Percentiles rank a stretch among this genome's conserved stretches.
phyloP scores from a whole-genome alignment of 208 protist genomes.

The Herpetomonas samuelpessoai region DNA sequence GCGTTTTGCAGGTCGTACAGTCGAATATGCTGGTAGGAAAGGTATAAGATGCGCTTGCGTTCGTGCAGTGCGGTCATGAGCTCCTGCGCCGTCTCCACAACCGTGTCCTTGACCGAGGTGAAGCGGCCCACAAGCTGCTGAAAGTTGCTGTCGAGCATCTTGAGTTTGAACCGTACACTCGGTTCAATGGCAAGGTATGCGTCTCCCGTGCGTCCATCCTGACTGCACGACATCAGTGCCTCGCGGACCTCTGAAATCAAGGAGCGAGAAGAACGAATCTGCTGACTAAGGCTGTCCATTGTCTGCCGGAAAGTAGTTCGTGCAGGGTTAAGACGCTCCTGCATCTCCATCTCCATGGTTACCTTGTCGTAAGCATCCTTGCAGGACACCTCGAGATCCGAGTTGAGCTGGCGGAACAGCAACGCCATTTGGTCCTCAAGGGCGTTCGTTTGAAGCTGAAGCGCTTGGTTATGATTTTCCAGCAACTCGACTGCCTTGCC shows the following conservation, averaged over 20 bases:
- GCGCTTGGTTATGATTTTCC: conserved; percentile 78
- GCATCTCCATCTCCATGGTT: conserved; percentile 65
- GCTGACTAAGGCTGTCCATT: conserved; percentile 86
- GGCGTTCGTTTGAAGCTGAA: conserved; percentile 77
- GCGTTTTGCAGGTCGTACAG: conserved; percentile 87
- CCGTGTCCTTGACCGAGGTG: conserved; percentile 77
- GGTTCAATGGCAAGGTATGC: conserved; percentile 79
- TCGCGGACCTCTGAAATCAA: conserved; percentile 81
- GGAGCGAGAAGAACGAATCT: conserved; percentile 65
- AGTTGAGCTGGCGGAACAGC: conserved; percentile 87
- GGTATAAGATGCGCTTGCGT: conserved; percentile 87
- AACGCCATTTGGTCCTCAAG: conserved; percentile 92
- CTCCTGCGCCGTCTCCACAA: conserved; percentile 81
- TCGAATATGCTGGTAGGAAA: conserved; percentile 92
- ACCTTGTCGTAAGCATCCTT: conserved; percentile 75
- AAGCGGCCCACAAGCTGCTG: conserved; percentile 88
- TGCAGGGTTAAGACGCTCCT: conserved; percentile 75
- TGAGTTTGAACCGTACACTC: conserved; percentile 86
- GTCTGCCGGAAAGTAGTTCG: conserved; percentile 86
- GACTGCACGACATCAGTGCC: conserved; percentile 51
- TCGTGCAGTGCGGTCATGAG: conserved; percentile 87
- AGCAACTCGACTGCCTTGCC: conserved; percentile 78
- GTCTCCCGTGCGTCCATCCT: conserved; percentile 51
- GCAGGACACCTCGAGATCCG: conserved; percentile 71
- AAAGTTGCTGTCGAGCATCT: conserved; percentile 88